Conservation (phyloP, 352 stramenopile species). For the Pythium dissimile region DNA sequence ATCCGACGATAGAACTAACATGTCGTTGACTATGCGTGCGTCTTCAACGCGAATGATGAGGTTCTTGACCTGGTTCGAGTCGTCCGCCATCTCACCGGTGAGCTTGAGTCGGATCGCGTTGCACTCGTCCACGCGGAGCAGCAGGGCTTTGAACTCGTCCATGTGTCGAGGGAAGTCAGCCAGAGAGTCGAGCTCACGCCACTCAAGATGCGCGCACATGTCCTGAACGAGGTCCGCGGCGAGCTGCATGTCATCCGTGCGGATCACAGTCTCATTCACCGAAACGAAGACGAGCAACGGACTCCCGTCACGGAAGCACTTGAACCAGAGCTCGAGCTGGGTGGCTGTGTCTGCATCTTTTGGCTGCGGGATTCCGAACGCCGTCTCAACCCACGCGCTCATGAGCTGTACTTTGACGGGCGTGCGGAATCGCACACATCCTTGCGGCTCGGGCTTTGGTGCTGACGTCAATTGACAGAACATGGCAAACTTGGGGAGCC, state of each 20-base stretch:
- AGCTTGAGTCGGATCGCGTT: constrained; percentile 88
- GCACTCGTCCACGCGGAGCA: constrained; percentile 81
- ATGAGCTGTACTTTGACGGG: constrained; percentile 73
- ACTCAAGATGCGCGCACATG: constrained; percentile 78
- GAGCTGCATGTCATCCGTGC: constrained; percentile 85
- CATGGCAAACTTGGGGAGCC: constrained; percentile 84
- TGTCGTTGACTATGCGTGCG: constrained; percentile 90
- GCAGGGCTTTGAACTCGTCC: constrained; percentile 68
- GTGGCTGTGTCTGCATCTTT: constrained; percentile 32
- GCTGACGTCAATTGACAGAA: constrained; percentile 53
- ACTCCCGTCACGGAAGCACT: constrained; percentile 52
- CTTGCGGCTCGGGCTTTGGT: constrained; percentile 32
- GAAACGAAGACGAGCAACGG: constrained; percentile 44
- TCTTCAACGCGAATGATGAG: constrained; percentile 91
- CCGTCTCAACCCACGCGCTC: constrained; percentile 63
- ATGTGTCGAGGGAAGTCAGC: constrained; percentile 89
- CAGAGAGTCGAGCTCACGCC: constrained; percentile 80
- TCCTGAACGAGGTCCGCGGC: constrained; percentile 88
- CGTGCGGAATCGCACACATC: constrained; percentile 65
- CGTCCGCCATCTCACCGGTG: constrained; percentile 92
- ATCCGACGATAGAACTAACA: constrained; percentile 31
- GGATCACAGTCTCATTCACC: constrained; percentile 56
- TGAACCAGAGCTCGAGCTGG: constrained; percentile 52
- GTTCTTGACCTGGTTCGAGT: constrained; percentile 90
- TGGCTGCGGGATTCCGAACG: constrained; percentile 46